Evolutionary conservation across 1,284 basidiomycete genomes (phyloP), one percentile per base, ranked within the genome.

Genomic region (Puccinia hordei): DNA sequence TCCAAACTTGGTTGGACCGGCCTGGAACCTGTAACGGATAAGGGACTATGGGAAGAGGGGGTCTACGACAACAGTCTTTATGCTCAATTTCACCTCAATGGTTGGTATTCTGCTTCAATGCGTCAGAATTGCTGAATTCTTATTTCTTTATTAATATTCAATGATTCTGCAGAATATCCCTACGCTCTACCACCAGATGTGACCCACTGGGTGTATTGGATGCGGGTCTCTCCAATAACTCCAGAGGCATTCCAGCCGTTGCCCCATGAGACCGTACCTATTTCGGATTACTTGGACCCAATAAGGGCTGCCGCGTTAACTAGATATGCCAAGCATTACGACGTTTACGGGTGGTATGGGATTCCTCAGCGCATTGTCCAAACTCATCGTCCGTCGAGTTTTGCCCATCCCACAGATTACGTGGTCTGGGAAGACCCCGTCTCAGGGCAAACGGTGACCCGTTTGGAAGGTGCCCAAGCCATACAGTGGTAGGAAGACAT

Each of bases 401-500:
- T 55, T 27, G 53, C 53, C n/a, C 53, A 55, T 55, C 53, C 53
- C n/a, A 24, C 53, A 24, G 53, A 55, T 55, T n/a, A 55, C n/a
- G 53, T 55, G 53, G 53, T 55, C 53, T 55, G 53, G 53, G 12
- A 27, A 24, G 53, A 55, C 53, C 53, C 53, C 19, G 53, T 55
- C 5, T 55, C 53, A n/a, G n/a, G 53, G 24, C 4, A 27, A 24
- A 6, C 3, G 24, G 53, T 68, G n/a, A 68, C 65, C 46, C 65
- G 46, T 24, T 9, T 49, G 27, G 13, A 68, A 30, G 65, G 65
- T 9, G 38, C 41, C n/a, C 65, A 44, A 10, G 65, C 65, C 46
- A 68, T 68, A 44, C 33, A 68, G 46, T 68, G 65, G 65, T 35
- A 22, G 65, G 65, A 27, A 68, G 65, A 68, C 65, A 68, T 41